Base-by-base conservation (phyloP, 1,284 basidiomycete genomes). In the Anthracocystis setariae region DNA sequence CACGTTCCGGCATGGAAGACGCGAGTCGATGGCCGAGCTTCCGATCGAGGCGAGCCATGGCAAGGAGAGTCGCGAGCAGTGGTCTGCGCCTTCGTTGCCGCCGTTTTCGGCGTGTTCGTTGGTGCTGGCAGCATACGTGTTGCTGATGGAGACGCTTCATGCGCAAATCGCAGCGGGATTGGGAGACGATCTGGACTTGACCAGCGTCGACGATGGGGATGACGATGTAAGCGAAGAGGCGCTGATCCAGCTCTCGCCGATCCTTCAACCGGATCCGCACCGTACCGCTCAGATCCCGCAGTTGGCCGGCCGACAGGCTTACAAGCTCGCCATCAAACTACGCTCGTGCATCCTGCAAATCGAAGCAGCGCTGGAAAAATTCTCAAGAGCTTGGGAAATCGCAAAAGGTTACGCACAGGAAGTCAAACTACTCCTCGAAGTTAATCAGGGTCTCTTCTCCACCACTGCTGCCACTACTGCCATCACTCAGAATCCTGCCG, bases 41-140 rank as follows among this genome's bases (percentile, higher is more conserved):
- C 62, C 66, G 13, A 51, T 66, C 20, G 66, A 73, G 33, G 48
- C 39, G 13, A 44, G 4, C 20, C 43, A 61, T 25, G 64, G 53
- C 3, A 47, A 52, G 17, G 64, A 67, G 53, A 67, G 60, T 9
- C 64, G 69, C 44, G 63, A 75, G 27, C 52, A 61, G 35, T 63
- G 64, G 60, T 70, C 70, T 3, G 73, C 73, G 3, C 76, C 76
- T 3, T 58, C 60, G 17, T 62, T 78, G 21, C 76, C 76, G 5
- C 76, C 76, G 0, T 76, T 71, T 40, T 74, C 74, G 32, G 74
- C 74, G 17, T 78, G 76, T 57, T 76, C 73, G 45, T 65, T 73
- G 15, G 76, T 78, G 10, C 62, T 78, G 3, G 74, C 68, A 1
- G 74, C 76, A 3, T 78, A 78, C 53, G 73, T 74, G 17, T 42